phyloP scores from a whole-genome alignment of 176 grass and related monocot genomes.

The Triticum turgidum region DNA sequence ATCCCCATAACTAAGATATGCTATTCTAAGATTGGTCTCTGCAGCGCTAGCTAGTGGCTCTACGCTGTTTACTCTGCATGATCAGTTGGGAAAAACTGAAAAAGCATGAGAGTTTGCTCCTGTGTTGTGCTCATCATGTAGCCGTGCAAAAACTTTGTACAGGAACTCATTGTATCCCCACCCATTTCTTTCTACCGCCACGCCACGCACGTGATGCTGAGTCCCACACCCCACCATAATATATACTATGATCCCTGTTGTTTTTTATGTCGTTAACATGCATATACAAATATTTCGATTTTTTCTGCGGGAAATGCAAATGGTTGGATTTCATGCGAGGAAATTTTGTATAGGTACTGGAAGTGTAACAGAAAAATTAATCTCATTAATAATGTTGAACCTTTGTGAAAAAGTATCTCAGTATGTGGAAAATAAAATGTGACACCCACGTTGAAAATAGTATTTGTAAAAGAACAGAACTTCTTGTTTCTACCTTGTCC shows the following conservation, averaged over 20 bases:
- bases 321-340: neutral
- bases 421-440: too few species aligned
- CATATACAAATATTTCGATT: too few species aligned
- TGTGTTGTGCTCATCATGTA: neutral
- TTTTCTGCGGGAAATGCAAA: neutral
- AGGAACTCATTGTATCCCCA: neutral
- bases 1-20: conserved; percentile 35
- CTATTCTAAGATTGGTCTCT: neutral
- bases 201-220: neutral
- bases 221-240: neutral
- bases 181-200: too few species aligned
- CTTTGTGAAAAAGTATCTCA: too few species aligned
- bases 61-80: neutral
- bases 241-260: too few species aligned
- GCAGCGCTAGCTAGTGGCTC: neutral
- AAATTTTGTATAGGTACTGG: neutral
- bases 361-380: neutral
- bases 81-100: neutral
- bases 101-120: neutral
- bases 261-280: too few species aligned
- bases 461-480: neutral
- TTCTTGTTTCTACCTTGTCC: neutral
- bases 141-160: neutral
- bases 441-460: neutral
- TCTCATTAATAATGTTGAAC: too few species aligned